Evolutionary conservation across 73 alveolate species (phyloP).

Genomic region (Tetrahymena malaccensis): DNA sequence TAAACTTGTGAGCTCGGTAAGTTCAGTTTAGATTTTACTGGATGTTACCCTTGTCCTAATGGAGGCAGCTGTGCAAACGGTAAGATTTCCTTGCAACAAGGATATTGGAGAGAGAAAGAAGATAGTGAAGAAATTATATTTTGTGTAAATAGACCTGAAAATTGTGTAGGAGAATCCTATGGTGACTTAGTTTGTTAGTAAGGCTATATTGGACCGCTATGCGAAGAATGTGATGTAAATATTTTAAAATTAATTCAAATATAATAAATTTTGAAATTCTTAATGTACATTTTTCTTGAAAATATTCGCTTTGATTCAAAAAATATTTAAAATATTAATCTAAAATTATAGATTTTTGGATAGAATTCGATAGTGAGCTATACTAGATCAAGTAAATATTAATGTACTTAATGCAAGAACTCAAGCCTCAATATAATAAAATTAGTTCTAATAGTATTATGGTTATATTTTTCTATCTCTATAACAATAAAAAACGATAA

Average conservation of each 20-base stretch:
- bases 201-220: background rate
- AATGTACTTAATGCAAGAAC: background rate
- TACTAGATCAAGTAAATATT: background rate
- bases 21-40: background rate
- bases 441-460: no score
- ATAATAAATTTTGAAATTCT: no score
- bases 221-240: background rate
- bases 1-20: background rate
- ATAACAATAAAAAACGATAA: background rate
- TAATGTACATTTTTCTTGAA: no score
- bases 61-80: background rate
- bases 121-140: background rate
- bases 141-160: background rate
- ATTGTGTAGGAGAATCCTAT: background rate
- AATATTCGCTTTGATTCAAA: no score
- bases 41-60: background rate
- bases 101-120: background rate
- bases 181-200: background rate
- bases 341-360: background rate
- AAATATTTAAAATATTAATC: no score
- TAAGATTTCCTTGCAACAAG: background rate
- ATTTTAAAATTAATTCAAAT: no score
- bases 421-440: background rate
- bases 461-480: background rate
- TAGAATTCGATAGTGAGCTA: background rate